These are phyloP conservation scores for Bassia scoparia DNA, from an alignment of 148 eudicot genomes.

Conservation along the genomic window DNA sequence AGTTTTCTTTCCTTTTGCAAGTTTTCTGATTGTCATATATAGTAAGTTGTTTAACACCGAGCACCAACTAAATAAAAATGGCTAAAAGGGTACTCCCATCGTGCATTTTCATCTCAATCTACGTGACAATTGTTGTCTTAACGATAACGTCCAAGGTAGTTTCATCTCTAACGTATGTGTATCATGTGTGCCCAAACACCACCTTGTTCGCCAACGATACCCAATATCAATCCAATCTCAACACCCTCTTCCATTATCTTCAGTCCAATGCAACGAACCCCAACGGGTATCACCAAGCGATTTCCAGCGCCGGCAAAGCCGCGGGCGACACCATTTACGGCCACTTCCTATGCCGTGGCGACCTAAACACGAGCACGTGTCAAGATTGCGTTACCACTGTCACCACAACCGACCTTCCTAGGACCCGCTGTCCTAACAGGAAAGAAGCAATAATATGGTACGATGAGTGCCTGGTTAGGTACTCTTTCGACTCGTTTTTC, in stretches of 20 bases:
- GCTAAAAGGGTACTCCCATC: no score
- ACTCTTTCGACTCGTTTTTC: slow-evolving; percentile 25
- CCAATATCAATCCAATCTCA: slow-evolving; percentile 35
- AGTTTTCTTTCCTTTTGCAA: no score
- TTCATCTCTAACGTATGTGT: not conserved
- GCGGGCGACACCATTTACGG: slow-evolving; percentile 2
- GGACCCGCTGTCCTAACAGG: slow-evolving; percentile 19
- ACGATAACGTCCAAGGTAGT: not conserved
- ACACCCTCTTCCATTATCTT: slow-evolving; percentile 34
- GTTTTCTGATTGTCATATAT: no score
- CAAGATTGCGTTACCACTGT: slow-evolving; percentile 21
- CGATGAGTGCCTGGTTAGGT: slow-evolving; percentile 32
- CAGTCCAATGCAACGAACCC: slow-evolving; percentile 15
- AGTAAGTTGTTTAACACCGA: no score
- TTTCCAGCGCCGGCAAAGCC: not conserved
- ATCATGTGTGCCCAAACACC: not conserved
- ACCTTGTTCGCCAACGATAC: slow-evolving; percentile 28
- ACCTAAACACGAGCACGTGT: slow-evolving; percentile 8
- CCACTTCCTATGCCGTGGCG: slow-evolving; percentile 33
- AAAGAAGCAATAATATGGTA: slow-evolving; percentile 31
- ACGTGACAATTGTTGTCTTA: not conserved
- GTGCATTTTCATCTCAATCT: no score
- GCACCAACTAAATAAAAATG: no score
- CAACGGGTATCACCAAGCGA: slow-evolving; percentile 6
- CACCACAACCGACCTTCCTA: slow-evolving; percentile 8